Base-by-base conservation (phyloP, 78 protist species). In the Dictyostelium firmibasis region DNA sequence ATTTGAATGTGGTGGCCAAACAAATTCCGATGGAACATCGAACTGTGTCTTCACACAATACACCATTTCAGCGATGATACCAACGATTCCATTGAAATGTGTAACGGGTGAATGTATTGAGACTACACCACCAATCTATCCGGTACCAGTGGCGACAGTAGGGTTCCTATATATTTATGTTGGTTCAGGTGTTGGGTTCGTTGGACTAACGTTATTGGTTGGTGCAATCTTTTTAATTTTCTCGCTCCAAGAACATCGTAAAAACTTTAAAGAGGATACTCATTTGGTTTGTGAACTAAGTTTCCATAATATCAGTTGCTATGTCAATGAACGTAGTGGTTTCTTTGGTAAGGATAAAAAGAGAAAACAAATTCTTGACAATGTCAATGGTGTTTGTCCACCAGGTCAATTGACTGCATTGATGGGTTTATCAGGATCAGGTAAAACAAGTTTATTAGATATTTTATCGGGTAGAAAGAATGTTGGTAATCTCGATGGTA, bases 391-490 rank as follows among this genome's bases (percentile, higher is more conserved):
- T 33, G 25, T 50, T 9, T 83, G 88, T 69, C 85, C 81, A 69
- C 87, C 86, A 33, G 91, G 97, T 41, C 95, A 86, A 36, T 31
- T 94, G 67, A 86, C 92, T 0, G 97, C 97, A 6, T 77, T 94
- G 16, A 86, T 94, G 93, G 97, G 97, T 83, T 87, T 91, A 11
- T 83, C 92, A 8, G 97, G 94, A 3, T 78, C 94, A 0, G 97
- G 97, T 78, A 94, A 94, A 78, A 94, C 97, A 43, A 36, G 84
- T n/a, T 62, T 94, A 14, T 47, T 94, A 53, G 94, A 94, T 76
- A 87, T 94, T 11, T n/a, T 94, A 43, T 84, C 97, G 4, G 97
- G 97, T 10, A 74, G 94, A 72, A 94, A 89, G 94, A 94, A 94
- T 23, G 93, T 86, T n/a, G 97, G 97, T 81, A 25, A 53, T 0